These are phyloP conservation scores for Tulasnella sp. DNA, from an alignment of 768 basidiomycete genomes.

Conservation along the genomic window DNA sequence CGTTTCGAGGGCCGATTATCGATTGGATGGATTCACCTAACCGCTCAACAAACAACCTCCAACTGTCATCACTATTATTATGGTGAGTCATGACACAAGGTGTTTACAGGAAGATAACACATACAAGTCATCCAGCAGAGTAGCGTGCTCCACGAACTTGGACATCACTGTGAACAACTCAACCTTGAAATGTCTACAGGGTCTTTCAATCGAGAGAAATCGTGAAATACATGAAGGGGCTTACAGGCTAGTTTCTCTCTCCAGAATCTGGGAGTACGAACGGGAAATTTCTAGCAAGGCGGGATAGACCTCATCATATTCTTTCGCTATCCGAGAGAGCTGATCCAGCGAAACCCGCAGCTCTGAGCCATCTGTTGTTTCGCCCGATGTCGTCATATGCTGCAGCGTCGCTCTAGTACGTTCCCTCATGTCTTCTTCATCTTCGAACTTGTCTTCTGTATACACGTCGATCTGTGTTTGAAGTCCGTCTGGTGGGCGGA, in stretches of 20 bases:
- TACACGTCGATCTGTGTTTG: conserved; percentile 74
- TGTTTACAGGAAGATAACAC: conserved; percentile 22
- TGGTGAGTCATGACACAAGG: neutral
- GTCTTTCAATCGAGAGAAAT: neutral
- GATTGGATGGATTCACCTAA: conserved; percentile 53
- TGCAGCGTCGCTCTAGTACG: conserved; percentile 36
- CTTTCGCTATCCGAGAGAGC: conserved; percentile 47
- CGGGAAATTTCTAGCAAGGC: conserved; percentile 50
- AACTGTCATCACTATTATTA: conserved; percentile 48
- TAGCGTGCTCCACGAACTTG: conserved; percentile 54
- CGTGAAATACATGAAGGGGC: conserved; percentile 24
- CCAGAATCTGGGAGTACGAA: conserved; percentile 45
- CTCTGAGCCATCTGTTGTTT: conserved; percentile 31
- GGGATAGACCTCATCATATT: conserved; percentile 53
- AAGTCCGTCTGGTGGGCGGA: conserved; percentile 65
- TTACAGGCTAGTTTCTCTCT: conserved; percentile 50
- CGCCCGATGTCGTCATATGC: conserved; percentile 17
- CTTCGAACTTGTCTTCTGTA: conserved; percentile 81
- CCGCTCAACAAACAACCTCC: conserved; percentile 49
- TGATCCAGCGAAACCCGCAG: conserved; percentile 49
- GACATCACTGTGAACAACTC: conserved; percentile 50
- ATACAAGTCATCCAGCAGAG: conserved; percentile 53
- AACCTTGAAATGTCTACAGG: conserved; percentile 47
- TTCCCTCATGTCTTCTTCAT: conserved; percentile 75
- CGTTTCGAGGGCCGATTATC: conserved; percentile 56